Percentiles rank a stretch among this genome's conserved stretches.
Conservation (phyloP, 768 basidiomycete species). For the Suillus lakei region DNA sequence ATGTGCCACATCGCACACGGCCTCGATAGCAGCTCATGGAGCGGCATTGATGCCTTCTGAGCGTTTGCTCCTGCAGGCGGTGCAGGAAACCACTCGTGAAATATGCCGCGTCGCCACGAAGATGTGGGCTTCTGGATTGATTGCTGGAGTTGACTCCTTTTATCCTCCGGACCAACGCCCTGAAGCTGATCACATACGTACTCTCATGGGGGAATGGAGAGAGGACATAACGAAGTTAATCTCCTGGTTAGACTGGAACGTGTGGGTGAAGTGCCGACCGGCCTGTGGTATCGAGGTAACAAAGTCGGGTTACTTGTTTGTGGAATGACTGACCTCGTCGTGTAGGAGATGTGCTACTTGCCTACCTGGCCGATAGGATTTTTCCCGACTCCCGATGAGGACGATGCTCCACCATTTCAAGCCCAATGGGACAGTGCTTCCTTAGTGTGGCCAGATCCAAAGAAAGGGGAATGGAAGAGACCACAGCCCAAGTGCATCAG, state of each 20-base stretch:
- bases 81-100: slow-evolving; percentile 19
- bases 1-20: slow-evolving; percentile 15
- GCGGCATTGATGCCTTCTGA: slow-evolving; percentile 15
- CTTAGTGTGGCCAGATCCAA: not conserved
- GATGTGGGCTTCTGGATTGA: slow-evolving; percentile 23
- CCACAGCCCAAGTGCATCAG: slow-evolving; percentile 30
- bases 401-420: not conserved
- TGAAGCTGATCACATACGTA: not conserved
- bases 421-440: not conserved
- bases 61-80: slow-evolving; percentile 15
- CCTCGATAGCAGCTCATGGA: slow-evolving; percentile 4
- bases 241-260: slow-evolving; percentile 26
- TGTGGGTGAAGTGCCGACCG: slow-evolving; percentile 26
- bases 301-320: not conserved
- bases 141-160: slow-evolving; percentile 10
- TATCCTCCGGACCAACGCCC: slow-evolving; percentile 1
- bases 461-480: slow-evolving; percentile 24
- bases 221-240: slow-evolving; percentile 17
- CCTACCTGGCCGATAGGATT: slow-evolving; percentile 29
- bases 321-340: not conserved
- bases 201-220: slow-evolving; percentile 15
- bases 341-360: slow-evolving; percentile 31
- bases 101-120: slow-evolving; percentile 22
- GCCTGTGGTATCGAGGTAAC: slow-evolving; percentile 17
- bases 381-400: too few species aligned